These are phyloP conservation scores for Suillus brevipes DNA, from an alignment of 768 basidiomycete genomes.

Conservation along the genomic window DNA sequence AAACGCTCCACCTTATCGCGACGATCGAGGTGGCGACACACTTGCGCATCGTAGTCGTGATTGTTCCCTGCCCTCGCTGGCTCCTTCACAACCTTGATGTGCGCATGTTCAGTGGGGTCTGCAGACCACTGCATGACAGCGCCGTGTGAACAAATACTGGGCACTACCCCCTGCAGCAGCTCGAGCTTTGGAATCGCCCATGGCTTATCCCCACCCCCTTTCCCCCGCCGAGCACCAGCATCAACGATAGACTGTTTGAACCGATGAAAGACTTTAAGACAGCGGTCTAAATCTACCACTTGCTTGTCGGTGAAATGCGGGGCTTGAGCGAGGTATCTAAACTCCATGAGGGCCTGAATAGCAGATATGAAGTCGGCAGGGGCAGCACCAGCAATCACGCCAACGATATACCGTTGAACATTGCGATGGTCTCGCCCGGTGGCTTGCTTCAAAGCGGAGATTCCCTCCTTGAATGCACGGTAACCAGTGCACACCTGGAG, in stretches of 20 bases:
- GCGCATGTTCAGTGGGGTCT: constrained; percentile 7
- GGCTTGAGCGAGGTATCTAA: constrained; percentile 38
- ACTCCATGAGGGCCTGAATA: constrained; percentile 37
- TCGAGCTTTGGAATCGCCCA: constrained; percentile 14
- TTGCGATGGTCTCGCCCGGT: constrained; percentile 40
- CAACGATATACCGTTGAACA: constrained; percentile 35
- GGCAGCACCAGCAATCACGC: constrained; percentile 36
- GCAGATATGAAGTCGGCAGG: constrained; percentile 31
- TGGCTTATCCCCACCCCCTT: constrained; percentile 1
- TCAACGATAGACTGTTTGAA: constrained; percentile 34
- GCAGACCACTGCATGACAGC: constrained; percentile 12
- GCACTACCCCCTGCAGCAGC: constrained; percentile 9
- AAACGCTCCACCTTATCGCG: neutral
- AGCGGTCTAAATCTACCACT: constrained; percentile 17
- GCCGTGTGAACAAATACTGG: constrained; percentile 1
- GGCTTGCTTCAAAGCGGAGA: constrained; percentile 41
- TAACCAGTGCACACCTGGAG: no score
- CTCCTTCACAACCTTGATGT: constrained; percentile 4
- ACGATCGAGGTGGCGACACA: neutral
- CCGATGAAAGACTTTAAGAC: constrained; percentile 32
- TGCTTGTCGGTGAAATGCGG: constrained; percentile 25
- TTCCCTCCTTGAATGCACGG: no score
- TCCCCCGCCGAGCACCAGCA: constrained; percentile 29
- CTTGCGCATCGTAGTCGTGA: constrained; percentile 5
- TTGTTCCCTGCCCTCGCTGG: constrained; percentile 7